Percentiles rank a stretch among this genome's conserved stretches.
These are phyloP conservation scores for Mycothermus thermophilus DNA, from an alignment of 495 filamentous ascomycete genomes.

Conservation along the genomic window DNA sequence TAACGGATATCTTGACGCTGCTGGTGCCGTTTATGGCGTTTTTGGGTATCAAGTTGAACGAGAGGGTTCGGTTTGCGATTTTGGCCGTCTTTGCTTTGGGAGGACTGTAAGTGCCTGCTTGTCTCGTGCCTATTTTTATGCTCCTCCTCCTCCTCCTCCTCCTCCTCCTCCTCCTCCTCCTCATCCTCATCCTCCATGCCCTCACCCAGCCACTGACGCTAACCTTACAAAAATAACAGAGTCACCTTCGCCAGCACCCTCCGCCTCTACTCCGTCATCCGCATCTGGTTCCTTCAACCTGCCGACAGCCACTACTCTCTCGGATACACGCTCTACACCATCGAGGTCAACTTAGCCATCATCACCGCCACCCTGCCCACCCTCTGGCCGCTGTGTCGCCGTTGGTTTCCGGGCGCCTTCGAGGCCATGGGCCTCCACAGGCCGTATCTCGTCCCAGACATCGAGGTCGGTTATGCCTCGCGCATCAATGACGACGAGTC, in stretches of 20 bases:
- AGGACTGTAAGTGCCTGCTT: constrained; percentile 28
- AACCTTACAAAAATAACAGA: constrained; percentile 31
- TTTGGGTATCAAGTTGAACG: constrained; percentile 28
- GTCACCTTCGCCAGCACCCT: constrained; percentile 35
- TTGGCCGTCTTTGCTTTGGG: constrained; percentile 34
- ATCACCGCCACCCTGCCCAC: constrained; percentile 33
- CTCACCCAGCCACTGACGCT: background rate
- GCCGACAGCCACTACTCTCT: constrained; percentile 22
- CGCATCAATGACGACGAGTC: too few relatives aligned
- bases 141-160: background rate
- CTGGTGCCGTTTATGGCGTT: constrained; percentile 32
- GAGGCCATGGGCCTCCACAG: constrained; percentile 15
- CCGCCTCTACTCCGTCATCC: constrained; percentile 15
- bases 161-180: too few relatives aligned
- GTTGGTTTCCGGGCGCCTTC: constrained; percentile 13
- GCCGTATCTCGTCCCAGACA: constrained; percentile 13
- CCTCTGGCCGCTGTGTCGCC: constrained; percentile 23
- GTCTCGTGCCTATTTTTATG: background rate
- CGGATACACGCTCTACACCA: constrained; percentile 31
- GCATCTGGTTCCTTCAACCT: constrained; percentile 13
- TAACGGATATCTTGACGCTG: constrained; percentile 36
- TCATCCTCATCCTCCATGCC: too few relatives aligned
- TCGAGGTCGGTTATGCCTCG: constrained; percentile 10
- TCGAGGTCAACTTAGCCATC: constrained; percentile 42
- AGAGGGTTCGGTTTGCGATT: constrained; percentile 28